phyloP scores from a whole-genome alignment of 2,329 filamentous ascomycete species.

The Penicillium fuscoglaucum region DNA sequence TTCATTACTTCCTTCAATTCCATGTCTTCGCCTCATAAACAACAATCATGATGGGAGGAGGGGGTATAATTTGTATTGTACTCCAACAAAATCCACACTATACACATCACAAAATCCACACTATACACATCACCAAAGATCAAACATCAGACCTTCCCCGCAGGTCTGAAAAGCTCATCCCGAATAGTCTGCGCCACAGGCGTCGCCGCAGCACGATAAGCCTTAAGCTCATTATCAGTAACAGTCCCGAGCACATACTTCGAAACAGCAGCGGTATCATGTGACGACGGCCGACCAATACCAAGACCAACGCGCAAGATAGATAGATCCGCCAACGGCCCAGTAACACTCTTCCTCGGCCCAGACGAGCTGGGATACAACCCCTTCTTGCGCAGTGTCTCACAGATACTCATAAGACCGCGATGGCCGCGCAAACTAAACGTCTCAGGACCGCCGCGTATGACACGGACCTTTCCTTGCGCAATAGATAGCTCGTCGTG shows the following conservation, averaged over 20 bases:
- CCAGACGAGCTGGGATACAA: slow-evolving; percentile 36
- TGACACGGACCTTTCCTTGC: slow-evolving; percentile 66
- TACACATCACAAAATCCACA: background rate
- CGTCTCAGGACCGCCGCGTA: slow-evolving; percentile 56
- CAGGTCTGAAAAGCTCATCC: slow-evolving; percentile 43
- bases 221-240: slow-evolving; percentile 52
- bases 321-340: slow-evolving; percentile 29
- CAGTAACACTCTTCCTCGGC: background rate
- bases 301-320: slow-evolving; percentile 72
- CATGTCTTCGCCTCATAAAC: background rate
- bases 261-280: slow-evolving; percentile 67
- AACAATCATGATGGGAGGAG: background rate
- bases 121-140: background rate
- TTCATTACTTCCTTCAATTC: background rate
- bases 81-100: background rate
- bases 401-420: slow-evolving; percentile 67
- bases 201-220: slow-evolving; percentile 51
- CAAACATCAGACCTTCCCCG: background rate
- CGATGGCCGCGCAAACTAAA: slow-evolving; percentile 70
- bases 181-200: slow-evolving; percentile 56
- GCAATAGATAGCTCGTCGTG: slow-evolving; percentile 84
- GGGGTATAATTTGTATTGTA: background rate
- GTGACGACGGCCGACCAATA: slow-evolving; percentile 74
- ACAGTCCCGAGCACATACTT: slow-evolving; percentile 76
- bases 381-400: slow-evolving; percentile 50